A percentile compares a stretch with the other conserved stretches of the same genome.
Evolutionary conservation across 2,329 filamentous ascomycete genomes (phyloP).

Genomic region (Cytospora piceicola): DNA sequence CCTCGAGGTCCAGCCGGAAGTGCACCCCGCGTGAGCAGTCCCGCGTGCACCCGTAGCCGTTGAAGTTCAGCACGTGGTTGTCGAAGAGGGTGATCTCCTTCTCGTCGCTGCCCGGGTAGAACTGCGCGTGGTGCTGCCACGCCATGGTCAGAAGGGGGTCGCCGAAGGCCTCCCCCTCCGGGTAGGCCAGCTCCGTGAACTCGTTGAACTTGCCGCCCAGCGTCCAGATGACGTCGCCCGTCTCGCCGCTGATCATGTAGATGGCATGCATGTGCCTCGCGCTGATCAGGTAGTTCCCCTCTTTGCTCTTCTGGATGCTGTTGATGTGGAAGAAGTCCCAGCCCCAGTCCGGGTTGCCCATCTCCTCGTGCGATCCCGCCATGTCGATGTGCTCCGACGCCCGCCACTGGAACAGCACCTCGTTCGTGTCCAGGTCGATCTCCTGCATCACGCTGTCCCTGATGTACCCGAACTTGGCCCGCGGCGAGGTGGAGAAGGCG

Average conservation of each 20-base stretch:
- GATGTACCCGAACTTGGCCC: constrained; percentile 35
- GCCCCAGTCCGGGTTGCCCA: constrained; percentile 31
- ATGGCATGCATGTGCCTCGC: constrained; percentile 53
- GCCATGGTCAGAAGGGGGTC: constrained; percentile 33
- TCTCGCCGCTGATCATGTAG: constrained; percentile 49
- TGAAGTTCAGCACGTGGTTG: constrained; percentile 42
- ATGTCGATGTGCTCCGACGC: constrained; percentile 39
- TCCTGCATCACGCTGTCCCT: constrained; percentile 46
- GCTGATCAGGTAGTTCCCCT: constrained; percentile 58
- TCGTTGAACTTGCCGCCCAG: constrained; percentile 53
- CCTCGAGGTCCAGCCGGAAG: constrained; percentile 41
- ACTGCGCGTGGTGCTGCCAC: constrained; percentile 53
- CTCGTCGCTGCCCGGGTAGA: constrained; percentile 41
- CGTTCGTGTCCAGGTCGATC: constrained; percentile 52
- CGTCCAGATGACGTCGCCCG: constrained; percentile 55
- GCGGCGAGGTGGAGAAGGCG: constrained; percentile 30
- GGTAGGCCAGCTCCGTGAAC: constrained; percentile 42
- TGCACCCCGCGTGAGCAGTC: constrained; percentile 40
- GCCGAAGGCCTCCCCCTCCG: constrained; percentile 42
- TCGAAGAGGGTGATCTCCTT: constrained; percentile 54
- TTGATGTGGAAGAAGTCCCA: constrained; percentile 64
- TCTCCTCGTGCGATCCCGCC: constrained; percentile 25
- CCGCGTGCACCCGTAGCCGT: constrained; percentile 17
- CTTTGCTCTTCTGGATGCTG: constrained; percentile 53
- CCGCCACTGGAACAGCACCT: constrained; percentile 55